These are phyloP conservation scores for Malus orientalis DNA, from an alignment of 306 rosid genomes.

Conservation along the genomic window DNA sequence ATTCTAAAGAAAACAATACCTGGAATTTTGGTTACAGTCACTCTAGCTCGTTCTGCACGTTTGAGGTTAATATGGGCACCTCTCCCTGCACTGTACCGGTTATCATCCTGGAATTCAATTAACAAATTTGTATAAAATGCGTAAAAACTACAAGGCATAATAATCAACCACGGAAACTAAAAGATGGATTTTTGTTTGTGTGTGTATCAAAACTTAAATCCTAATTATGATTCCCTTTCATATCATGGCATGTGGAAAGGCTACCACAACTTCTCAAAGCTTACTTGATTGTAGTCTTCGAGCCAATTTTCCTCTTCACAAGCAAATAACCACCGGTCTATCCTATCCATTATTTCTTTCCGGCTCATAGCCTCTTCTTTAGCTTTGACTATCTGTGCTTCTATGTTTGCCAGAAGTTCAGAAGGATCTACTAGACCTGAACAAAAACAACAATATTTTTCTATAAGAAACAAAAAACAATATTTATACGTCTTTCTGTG, in stretches of 20 bases:
- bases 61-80: conserved; percentile 92
- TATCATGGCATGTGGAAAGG: conserved; percentile 2
- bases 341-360: conserved; percentile 78
- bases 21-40: conserved; percentile 77
- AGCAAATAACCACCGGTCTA: conserved; percentile 86
- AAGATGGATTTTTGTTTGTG: neutral
- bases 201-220: neutral
- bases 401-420: conserved; percentile 79
- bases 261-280: conserved; percentile 17
- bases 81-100: conserved; percentile 81
- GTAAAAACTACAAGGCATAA: too few relatives aligned
- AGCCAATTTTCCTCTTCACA: conserved; percentile 99
- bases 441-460: conserved; percentile 7
- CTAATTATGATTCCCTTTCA: neutral
- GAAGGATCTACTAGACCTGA: conserved; percentile 88
- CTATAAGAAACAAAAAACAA: neutral
- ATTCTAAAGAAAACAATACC: conserved; percentile 40
- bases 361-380: conserved; percentile 81
- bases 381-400: conserved; percentile 64
- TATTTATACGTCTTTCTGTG: neutral
- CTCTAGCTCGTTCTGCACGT: conserved; percentile 93
- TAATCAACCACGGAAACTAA: neutral
- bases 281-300: conserved; percentile 80
- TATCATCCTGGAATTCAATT: conserved; percentile 59
- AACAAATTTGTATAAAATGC: neutral